Evolutionary conservation across 768 basidiomycete species (phyloP), one percentile per base, ranked within the genome.

Genomic region (Phaeotremella fagi): DNA sequence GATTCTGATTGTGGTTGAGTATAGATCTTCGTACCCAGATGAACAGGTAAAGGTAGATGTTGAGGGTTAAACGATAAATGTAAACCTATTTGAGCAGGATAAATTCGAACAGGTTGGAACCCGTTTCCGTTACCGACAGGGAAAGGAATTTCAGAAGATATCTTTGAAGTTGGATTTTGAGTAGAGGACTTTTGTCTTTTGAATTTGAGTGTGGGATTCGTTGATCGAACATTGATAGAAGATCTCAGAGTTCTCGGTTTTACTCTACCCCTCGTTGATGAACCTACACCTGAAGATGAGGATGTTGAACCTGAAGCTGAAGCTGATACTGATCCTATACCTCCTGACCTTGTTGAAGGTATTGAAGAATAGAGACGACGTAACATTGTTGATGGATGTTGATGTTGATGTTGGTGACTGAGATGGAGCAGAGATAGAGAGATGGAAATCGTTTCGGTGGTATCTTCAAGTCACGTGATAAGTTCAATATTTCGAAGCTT

Each of bases 51-150:
- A 16, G 66, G 66, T 48, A 64, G 54, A 31, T 59, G 55, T 9
- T 57, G 52, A n/a, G 60, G 62, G 18, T 55, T 62, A 51, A 68
- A 64, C 16, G 64, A 54, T 14, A 50, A 37, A 47, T 66, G 65
- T 15, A 66, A 51, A 23, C 56, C 55, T 38, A 63, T 52, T 45
- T 66, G 65, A 12, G 48, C 55, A n/a, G 59, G 61, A 33, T 66
- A 63, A 2, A 66, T 44, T 7, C 60, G 51, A 28, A 60, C 49
- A 2, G 63, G 60, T 46, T 46, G 43, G 50, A 65, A 65, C 12
- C 45, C 37, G 12, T 57, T 50, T 16, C n/a, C 11, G 9, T n/a
- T 9, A 35, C 33, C 9, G 33, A 35, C n/a, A n/a, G n/a, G n/a
- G n/a, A n/a, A n/a, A n/a, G n/a, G n/a, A n/a, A n/a, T n/a, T n/a